Base-by-base conservation (phyloP, 345 rosid species). In the Hypericum androsaemum region DNA sequence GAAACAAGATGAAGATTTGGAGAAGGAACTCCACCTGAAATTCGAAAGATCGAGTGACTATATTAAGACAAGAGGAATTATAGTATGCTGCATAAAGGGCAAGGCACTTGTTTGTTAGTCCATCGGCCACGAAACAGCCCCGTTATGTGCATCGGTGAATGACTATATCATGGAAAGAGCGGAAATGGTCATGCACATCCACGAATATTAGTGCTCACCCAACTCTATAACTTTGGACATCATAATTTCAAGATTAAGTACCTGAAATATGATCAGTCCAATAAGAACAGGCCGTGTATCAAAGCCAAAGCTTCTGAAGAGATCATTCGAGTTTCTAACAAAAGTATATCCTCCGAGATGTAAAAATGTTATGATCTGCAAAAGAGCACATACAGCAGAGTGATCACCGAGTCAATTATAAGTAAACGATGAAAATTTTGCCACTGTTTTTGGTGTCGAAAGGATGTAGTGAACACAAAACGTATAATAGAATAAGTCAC, bases 191-290 rank as follows among this genome's bases (percentile, higher is more conserved):
- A 22, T 22, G 32, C 32, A 22, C 32, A 22, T 22, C 32, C 32
- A 22, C 32, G 32, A 22, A 22, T 22, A 22, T n/a, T 22, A 22
- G 32, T 22, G 32, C 32, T 4, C 32, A 4, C 32, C 32, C 32
- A 22, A 22, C 32, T 22, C 32, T 1, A 4, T 22, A 1, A 22
- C 32, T 22, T 22, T 51, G n/a, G 5, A 51, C 8, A 8, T 6
- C 8, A 14, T 16, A 15, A 17, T 37, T 5, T 12, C n/a, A 32
- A 36, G 12, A 57, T 41, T 39, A 14, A 56, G 56, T 76, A 94
- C 99, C 97, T 94, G 97, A 72, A 86, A 94, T 60, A 88, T 85
- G 68, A 94, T 88, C 60, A 88, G 82, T 59, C 99, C 99, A 50
- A 84, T 87, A 60, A 87, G 80, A 17, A 88, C 92, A 32, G 95